Evolutionary conservation across 2,329 filamentous ascomycete species (phyloP).

Genomic region (Verticillium isaacii): DNA sequence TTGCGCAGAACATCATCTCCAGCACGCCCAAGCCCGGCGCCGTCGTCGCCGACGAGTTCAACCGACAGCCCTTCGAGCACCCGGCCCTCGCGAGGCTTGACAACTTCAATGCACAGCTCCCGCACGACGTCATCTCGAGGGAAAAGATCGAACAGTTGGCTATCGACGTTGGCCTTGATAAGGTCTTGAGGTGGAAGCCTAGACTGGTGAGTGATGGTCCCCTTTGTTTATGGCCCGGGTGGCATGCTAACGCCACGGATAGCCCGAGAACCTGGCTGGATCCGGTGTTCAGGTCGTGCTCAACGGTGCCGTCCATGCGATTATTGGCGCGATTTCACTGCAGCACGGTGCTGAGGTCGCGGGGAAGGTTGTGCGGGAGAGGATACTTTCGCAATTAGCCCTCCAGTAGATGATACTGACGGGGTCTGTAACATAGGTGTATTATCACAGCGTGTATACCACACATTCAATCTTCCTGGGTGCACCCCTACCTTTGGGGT

Average conservation of each 20-base stretch:
- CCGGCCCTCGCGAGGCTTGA: conserved; percentile 67
- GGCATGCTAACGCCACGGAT: not conserved
- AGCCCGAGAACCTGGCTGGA: conserved; percentile 61
- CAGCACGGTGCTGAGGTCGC: conserved; percentile 80
- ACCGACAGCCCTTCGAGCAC: conserved; percentile 64
- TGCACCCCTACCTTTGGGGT: too few species aligned
- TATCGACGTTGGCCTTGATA: conserved; percentile 62
- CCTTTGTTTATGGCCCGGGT: not conserved
- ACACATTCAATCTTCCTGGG: not conserved
- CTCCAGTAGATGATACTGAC: conserved; percentile 2
- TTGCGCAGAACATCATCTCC: conserved; percentile 50
- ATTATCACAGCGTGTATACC: not conserved
- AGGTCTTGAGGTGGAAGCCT: conserved; percentile 85
- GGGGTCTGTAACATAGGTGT: conserved; percentile 1
- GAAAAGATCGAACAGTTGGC: conserved; percentile 65
- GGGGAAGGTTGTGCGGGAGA: conserved; percentile 68
- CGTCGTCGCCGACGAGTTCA: conserved; percentile 38
- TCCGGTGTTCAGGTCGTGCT: conserved; percentile 76
- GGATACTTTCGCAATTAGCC: conserved; percentile 54
- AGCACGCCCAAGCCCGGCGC: conserved; percentile 32
- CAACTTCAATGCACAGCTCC: conserved; percentile 60
- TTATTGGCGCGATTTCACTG: conserved; percentile 84
- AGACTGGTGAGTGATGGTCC: conserved; percentile 56
- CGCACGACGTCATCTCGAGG: conserved; percentile 58
- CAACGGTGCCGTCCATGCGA: conserved; percentile 73